Evolutionary conservation across 805 yeast species (phyloP).

Genomic region (Cyberlindnera veronae): DNA sequence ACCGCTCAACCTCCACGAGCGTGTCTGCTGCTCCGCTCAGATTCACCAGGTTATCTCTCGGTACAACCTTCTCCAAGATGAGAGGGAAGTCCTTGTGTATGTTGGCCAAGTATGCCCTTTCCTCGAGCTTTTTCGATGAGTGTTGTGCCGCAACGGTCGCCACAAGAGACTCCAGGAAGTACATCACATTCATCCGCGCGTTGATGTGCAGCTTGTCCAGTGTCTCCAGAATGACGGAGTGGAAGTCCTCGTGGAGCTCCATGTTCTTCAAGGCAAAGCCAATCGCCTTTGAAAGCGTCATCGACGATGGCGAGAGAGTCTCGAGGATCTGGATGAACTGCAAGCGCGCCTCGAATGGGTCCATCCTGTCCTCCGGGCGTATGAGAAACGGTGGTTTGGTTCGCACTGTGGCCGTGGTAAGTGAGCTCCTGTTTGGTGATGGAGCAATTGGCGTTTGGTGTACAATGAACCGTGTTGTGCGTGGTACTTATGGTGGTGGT

Average conservation of each 20-base stretch:
- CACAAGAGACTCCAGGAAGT: slow-evolving; percentile 63
- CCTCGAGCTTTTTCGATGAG: slow-evolving; percentile 2
- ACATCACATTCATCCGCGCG: slow-evolving; percentile 61
- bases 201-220: slow-evolving; percentile 53
- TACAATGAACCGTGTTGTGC: too few relatives aligned
- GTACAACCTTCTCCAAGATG: slow-evolving; percentile 36
- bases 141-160: slow-evolving; percentile 28
- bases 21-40: slow-evolving; percentile 22
- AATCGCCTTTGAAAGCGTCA: slow-evolving; percentile 34
- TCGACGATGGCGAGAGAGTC: slow-evolving; percentile 59
- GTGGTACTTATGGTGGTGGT: too few relatives aligned
- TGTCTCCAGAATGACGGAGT: slow-evolving; percentile 62
- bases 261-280: slow-evolving; percentile 47
- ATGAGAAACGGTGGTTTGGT: too few relatives aligned
- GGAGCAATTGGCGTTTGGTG: too few relatives aligned
- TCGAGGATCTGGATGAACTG: slow-evolving; percentile 68
- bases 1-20: slow-evolving; percentile 16
- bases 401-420: too few relatives aligned
- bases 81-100: slow-evolving; percentile 32
- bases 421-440: too few relatives aligned
- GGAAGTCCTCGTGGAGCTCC: slow-evolving; percentile 65
- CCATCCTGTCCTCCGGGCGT: slow-evolving; percentile 49
- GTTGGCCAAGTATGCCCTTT: slow-evolving; percentile 25
- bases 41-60: slow-evolving; percentile 25
- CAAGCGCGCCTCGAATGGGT: slow-evolving; percentile 81